A percentile compares a stretch with the other conserved stretches of the same genome.
Evolutionary conservation across 2,329 filamentous ascomycete genomes (phyloP).

Genomic region (Colletotrichum gloeosporioides): DNA sequence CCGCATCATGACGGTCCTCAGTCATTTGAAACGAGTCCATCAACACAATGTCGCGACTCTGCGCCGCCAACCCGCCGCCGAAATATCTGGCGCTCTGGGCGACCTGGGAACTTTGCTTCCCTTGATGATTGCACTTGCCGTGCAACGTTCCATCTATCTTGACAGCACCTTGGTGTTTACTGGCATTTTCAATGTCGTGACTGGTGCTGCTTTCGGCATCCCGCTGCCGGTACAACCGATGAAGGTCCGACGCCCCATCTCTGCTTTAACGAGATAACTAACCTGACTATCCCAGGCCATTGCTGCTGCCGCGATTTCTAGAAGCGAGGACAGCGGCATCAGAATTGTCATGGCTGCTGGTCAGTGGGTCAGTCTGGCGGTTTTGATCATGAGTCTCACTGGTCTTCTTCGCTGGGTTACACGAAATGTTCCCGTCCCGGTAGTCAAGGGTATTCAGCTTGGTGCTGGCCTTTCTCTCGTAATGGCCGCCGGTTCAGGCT

Average conservation of each 20-base stretch:
- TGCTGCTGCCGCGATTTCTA: slow-evolving; percentile 83
- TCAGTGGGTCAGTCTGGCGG: slow-evolving; percentile 71
- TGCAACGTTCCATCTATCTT: slow-evolving; percentile 80
- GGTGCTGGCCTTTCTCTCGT: slow-evolving; percentile 87
- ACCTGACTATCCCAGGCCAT: slow-evolving; percentile 64
- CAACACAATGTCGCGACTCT: slow-evolving; percentile 56
- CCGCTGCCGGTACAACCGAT: slow-evolving; percentile 92
- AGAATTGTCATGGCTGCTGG: slow-evolving; percentile 81
- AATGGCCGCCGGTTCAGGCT: slow-evolving; percentile 73
- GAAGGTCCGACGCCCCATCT: slow-evolving; percentile 51
- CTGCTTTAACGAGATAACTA: background rate
- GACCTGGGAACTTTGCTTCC: slow-evolving; percentile 91
- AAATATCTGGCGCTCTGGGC: slow-evolving; percentile 87
- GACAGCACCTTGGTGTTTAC: slow-evolving; percentile 87
- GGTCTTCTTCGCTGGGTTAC: slow-evolving; percentile 80
- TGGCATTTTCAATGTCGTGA: slow-evolving; percentile 84
- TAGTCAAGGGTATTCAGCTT: slow-evolving; percentile 94
- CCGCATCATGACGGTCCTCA: slow-evolving; percentile 16
- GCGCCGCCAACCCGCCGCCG: slow-evolving; percentile 57
- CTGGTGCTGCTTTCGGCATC: slow-evolving; percentile 83
- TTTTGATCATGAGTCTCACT: slow-evolving; percentile 79
- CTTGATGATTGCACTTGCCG: slow-evolving; percentile 83
- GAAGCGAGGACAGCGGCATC: slow-evolving; percentile 56
- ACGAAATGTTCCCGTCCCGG: slow-evolving; percentile 78
- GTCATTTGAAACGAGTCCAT: slow-evolving; percentile 34